Percentiles rank a stretch among this genome's conserved stretches.
Evolutionary conservation across 768 basidiomycete genomes (phyloP).

Genomic region (Suillus bovinus): DNA sequence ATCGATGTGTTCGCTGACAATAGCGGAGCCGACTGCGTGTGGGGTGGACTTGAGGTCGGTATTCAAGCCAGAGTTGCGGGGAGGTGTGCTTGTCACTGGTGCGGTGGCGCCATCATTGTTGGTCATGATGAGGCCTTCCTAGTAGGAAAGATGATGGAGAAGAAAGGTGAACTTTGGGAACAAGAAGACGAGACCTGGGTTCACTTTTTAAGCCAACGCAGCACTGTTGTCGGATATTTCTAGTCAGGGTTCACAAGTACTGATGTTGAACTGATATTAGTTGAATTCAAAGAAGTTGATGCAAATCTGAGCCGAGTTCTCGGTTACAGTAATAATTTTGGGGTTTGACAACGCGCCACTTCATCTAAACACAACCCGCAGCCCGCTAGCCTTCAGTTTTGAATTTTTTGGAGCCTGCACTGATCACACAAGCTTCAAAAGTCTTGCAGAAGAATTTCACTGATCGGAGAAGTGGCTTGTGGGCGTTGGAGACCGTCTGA

Average conservation of each 20-base stretch:
- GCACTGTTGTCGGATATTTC: background rate
- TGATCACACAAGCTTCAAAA: no score
- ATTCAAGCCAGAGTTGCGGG: background rate
- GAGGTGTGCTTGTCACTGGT: background rate
- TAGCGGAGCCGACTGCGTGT: background rate
- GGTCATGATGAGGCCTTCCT: background rate
- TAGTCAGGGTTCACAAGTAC: background rate
- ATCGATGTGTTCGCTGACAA: background rate
- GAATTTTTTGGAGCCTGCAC: no score
- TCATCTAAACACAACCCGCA: no score
- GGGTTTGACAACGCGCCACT: background rate
- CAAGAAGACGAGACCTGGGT: background rate
- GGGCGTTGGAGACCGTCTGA: no score
- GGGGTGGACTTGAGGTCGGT: slow-evolving; percentile 1
- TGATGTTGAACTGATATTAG: background rate
- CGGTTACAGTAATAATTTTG: background rate
- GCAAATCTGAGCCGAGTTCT: background rate
- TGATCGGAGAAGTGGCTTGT: no score
- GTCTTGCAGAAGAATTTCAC: no score
- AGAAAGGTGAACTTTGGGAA: background rate
- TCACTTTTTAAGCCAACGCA: background rate
- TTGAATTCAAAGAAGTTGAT: background rate
- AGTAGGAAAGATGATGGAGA: background rate
- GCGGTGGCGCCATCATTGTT: background rate
- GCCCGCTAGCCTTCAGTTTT: no score